These are phyloP conservation scores for Bimuria novae-zelandiae DNA, from an alignment of 2,329 filamentous ascomycete species.

Conservation along the genomic window DNA sequence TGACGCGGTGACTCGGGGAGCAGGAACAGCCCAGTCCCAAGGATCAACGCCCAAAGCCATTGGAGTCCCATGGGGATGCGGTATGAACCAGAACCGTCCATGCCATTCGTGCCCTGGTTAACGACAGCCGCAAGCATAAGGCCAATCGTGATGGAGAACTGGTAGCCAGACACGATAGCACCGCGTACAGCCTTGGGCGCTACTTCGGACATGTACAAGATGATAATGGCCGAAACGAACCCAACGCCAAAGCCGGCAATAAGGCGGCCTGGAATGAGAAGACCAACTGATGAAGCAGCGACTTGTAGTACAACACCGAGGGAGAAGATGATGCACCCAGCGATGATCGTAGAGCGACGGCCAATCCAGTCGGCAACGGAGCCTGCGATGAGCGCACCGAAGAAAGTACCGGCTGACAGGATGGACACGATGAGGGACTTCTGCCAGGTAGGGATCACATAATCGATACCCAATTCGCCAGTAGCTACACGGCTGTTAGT, in stretches of 20 bases:
- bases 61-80: slow-evolving; percentile 82
- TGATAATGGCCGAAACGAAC: slow-evolving; percentile 49
- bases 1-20: slow-evolving; percentile 86
- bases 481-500: slow-evolving; percentile 61
- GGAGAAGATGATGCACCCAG: slow-evolving; percentile 43
- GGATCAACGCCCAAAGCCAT: slow-evolving; percentile 78
- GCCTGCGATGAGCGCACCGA: slow-evolving; percentile 75
- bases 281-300: slow-evolving; percentile 35
- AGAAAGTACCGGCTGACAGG: slow-evolving; percentile 79
- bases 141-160: slow-evolving; percentile 82
- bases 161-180: slow-evolving; percentile 79
- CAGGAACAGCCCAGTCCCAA: slow-evolving; percentile 71
- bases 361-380: slow-evolving; percentile 69
- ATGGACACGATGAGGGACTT: slow-evolving; percentile 79
- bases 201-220: slow-evolving; percentile 85
- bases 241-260: slow-evolving; percentile 48
- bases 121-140: slow-evolving; percentile 75
- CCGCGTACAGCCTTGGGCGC: slow-evolving; percentile 72
- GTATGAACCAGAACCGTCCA: slow-evolving; percentile 65
- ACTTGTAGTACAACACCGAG: slow-evolving; percentile 46
- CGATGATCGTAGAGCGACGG: slow-evolving; percentile 65
- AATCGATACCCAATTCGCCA: too few relatives aligned
- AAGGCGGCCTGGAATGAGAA: slow-evolving; percentile 47
- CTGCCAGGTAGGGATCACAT: slow-evolving; percentile 52
- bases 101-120: slow-evolving; percentile 70